A percentile compares a stretch with the other conserved stretches of the same genome.
Evolutionary conservation across 108 stramenopile genomes (phyloP).

Genomic region (Licmophora abbreviata): DNA sequence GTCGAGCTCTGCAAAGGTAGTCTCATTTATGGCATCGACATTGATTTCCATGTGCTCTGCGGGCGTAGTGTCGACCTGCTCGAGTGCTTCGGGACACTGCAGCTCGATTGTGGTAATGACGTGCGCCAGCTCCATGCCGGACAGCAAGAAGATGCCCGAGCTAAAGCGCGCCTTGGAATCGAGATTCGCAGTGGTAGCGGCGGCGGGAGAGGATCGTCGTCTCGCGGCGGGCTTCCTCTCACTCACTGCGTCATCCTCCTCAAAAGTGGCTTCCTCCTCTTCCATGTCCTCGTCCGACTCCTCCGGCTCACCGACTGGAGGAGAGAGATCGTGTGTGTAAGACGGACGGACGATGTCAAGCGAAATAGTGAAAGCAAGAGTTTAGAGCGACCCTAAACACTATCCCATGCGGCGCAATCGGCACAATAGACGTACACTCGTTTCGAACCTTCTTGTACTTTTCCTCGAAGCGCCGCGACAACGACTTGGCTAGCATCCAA

Average conservation of each 20-base stretch:
- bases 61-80: constrained; percentile 33
- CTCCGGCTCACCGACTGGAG: no score
- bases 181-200: constrained; percentile 23
- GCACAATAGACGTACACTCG: not conserved
- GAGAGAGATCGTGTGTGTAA: no score
- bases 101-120: constrained; percentile 75
- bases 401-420: no score
- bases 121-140: constrained; percentile 79
- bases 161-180: constrained; percentile 81
- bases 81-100: constrained; percentile 78
- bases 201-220: constrained; percentile 10
- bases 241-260: no score
- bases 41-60: constrained; percentile 82
- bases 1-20: constrained; percentile 74
- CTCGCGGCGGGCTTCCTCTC: no score
- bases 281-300: no score
- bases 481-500: constrained; percentile 75
- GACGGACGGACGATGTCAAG: no score
- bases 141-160: constrained; percentile 68
- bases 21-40: constrained; percentile 70
- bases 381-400: no score
- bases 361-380: no score
- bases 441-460: constrained; percentile 56
- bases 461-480: constrained; percentile 80
- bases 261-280: no score